A percentile compares a stretch with the other conserved stretches of the same genome.
Evolutionary conservation across 345 rosid species (phyloP).

Genomic region (Triadica sebifera): DNA sequence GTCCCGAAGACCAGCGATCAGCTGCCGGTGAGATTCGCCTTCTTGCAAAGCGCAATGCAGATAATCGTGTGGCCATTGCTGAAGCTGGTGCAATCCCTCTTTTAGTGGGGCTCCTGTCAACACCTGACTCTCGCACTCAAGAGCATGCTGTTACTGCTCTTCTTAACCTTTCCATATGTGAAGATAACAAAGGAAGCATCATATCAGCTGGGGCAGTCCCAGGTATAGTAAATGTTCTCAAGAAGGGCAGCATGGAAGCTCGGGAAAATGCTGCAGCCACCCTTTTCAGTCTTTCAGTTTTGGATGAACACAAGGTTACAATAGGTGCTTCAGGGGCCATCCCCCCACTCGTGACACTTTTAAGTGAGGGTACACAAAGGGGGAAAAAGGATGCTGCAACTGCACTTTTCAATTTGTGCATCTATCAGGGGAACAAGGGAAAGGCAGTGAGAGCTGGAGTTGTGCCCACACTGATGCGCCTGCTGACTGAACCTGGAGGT

Average conservation of each 20-base stretch:
- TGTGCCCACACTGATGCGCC: slow-evolving; percentile 37
- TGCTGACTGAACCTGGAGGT: slow-evolving; percentile 45
- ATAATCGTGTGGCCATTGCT: slow-evolving; percentile 94
- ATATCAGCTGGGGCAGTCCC: slow-evolving; percentile 89
- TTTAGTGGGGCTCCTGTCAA: slow-evolving; percentile 73
- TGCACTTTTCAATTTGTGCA: slow-evolving; percentile 93
- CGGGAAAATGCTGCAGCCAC: slow-evolving; percentile 99
- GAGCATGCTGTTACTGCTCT: slow-evolving; percentile 97
- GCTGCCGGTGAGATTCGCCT: slow-evolving; percentile 97
- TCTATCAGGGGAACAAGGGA: slow-evolving; percentile 97
- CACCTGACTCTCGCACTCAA: slow-evolving; percentile 84
- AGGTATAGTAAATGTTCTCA: slow-evolving; percentile 87
- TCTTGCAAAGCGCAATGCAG: slow-evolving; percentile 94
- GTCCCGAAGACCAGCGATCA: slow-evolving; percentile 71
- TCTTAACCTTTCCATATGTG: slow-evolving; percentile 93
- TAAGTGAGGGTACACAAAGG: slow-evolving; percentile 85
- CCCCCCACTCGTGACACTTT: slow-evolving; percentile 76
- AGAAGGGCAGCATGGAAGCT: slow-evolving; percentile 98
- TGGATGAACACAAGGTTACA: slow-evolving; percentile 89
- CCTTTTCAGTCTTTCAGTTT: slow-evolving; percentile 90
- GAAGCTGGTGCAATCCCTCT: slow-evolving; percentile 99
- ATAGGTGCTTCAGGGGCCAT: slow-evolving; percentile 88
- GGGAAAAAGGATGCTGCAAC: slow-evolving; percentile 99
- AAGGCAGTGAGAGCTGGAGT: slow-evolving; percentile 89
- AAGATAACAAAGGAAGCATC: slow-evolving; percentile 89